Conservation (phyloP, 768 basidiomycete genomes). For the Tulasnella sp. region DNA sequence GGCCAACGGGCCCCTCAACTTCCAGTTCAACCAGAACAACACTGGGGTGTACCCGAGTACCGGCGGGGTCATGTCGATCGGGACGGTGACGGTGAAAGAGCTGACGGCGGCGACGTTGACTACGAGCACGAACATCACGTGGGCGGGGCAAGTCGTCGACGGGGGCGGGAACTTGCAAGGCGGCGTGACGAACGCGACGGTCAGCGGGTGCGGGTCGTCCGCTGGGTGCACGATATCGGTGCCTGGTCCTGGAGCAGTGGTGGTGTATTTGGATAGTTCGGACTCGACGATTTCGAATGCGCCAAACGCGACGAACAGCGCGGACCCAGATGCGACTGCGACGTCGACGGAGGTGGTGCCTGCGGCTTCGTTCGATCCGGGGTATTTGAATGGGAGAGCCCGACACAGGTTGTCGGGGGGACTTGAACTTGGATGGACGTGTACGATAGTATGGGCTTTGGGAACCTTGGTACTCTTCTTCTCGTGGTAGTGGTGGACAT, state of each 20-base stretch:
- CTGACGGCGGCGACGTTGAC: neutral
- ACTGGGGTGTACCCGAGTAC: neutral
- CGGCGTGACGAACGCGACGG: neutral
- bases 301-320: neutral
- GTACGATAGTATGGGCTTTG: neutral
- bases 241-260: conserved; percentile 13
- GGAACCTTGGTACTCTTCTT: neutral
- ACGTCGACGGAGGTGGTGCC: neutral
- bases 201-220: neutral
- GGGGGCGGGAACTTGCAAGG: conserved; percentile 2
- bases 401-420: neutral
- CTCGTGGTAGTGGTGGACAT: neutral
- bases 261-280: conserved; percentile 8
- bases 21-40: neutral
- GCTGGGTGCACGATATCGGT: conserved; percentile 6
- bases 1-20: neutral
- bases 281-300: neutral
- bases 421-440: neutral
- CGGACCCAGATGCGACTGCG: neutral
- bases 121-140: conserved; percentile 1
- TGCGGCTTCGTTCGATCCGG: neutral
- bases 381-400: neutral
- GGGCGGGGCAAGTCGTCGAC: conserved; percentile 13
- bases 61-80: neutral
- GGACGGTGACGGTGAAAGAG: conserved; percentile 6